phyloP scores from a whole-genome alignment of 176 grass and related monocot species.

The Triticum dicoccoides region DNA sequence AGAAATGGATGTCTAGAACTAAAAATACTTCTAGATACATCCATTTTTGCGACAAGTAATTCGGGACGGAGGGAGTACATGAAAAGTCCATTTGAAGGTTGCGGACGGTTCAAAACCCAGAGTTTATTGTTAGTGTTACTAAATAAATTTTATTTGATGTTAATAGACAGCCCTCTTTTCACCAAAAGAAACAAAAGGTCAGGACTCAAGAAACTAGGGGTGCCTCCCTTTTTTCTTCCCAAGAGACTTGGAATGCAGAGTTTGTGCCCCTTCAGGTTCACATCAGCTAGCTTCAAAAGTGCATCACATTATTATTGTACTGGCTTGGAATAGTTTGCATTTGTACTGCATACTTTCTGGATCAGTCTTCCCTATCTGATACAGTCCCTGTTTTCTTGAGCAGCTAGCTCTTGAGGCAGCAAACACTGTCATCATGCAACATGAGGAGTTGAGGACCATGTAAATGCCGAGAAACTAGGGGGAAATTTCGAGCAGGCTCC shows the following conservation, averaged over 20 bases:
- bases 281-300: slow-evolving; percentile 19
- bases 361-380: not conserved
- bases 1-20: too few species aligned
- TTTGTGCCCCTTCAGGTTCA: not conserved
- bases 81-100: not conserved
- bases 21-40: too few species aligned
- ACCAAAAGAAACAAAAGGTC: not conserved
- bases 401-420: not conserved
- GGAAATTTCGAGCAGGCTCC: not conserved
- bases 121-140: not conserved
- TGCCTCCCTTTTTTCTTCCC: not conserved
- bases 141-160: not conserved
- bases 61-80: not conserved
- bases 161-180: slow-evolving; percentile 5
- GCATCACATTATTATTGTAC: slow-evolving; percentile 20
- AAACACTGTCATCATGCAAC: slow-evolving; percentile 25
- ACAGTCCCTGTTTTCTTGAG: not conserved
- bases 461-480: not conserved
- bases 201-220: not conserved
- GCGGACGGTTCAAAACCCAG: not conserved
- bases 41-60: too few species aligned
- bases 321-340: not conserved
- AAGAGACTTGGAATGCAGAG: slow-evolving; percentile 23
- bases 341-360: not conserved
- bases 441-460: not conserved